These are phyloP conservation scores for Narthecium ossifragum DNA, from an alignment of 106 monocot species.

Conservation along the genomic window DNA sequence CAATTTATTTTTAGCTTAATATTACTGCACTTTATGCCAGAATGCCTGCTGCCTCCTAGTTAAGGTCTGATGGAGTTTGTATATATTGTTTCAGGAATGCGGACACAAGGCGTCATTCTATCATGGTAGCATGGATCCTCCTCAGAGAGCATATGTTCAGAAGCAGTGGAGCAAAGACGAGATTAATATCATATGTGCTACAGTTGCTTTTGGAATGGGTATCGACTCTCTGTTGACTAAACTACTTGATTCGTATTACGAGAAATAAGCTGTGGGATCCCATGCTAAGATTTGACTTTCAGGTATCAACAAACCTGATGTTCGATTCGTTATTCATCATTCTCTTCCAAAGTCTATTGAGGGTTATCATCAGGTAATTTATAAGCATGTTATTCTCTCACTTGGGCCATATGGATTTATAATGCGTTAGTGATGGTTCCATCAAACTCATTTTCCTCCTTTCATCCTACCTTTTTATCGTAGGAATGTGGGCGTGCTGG, in stretches of 20 bases:
- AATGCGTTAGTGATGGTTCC: too few relatives aligned
- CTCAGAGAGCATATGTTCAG: conserved; percentile 72
- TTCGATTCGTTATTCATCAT: conserved; percentile 99
- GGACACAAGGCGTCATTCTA: conserved; percentile 92
- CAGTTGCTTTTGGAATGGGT: conserved; percentile 99
- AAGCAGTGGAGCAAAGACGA: conserved; percentile 97
- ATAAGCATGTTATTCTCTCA: conserved; percentile 3
- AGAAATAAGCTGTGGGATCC: neutral
- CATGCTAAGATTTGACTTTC: conserved; percentile 18
- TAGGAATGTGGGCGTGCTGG: conserved; percentile 99
- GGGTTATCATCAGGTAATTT: conserved; percentile 90
- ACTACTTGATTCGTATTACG: too few relatives aligned
- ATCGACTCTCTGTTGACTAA: neutral
- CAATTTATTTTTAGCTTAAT: too few relatives aligned
- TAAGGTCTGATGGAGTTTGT: too few relatives aligned
- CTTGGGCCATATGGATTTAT: too few relatives aligned
- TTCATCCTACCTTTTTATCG: too few relatives aligned
- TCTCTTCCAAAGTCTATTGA: conserved; percentile 98
- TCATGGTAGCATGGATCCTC: conserved; percentile 95
- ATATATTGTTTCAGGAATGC: conserved; percentile 44
- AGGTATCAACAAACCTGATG: conserved; percentile 99
- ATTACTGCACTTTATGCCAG: too few relatives aligned
- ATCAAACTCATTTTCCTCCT: too few relatives aligned
- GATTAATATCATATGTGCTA: conserved; percentile 95
- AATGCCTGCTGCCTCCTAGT: too few relatives aligned